These are phyloP conservation scores for Xylaria sp. DNA, from an alignment of 2,329 filamentous ascomycete genomes.

Conservation along the genomic window DNA sequence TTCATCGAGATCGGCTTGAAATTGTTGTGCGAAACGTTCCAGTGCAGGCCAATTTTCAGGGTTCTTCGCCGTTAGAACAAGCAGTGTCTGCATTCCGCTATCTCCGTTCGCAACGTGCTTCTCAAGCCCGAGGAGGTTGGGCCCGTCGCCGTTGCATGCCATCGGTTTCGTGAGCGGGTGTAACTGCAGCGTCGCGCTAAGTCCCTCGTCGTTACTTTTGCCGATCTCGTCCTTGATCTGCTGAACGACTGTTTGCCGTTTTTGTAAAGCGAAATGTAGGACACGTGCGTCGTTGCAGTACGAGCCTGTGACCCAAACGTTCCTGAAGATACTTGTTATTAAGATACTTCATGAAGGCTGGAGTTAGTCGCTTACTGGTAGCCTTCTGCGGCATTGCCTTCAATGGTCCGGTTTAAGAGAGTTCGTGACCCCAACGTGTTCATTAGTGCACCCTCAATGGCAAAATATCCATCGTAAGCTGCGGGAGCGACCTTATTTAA, in stretches of 20 bases:
- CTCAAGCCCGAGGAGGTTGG: neutral
- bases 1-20: neutral
- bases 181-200: neutral
- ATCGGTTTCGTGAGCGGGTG: neutral
- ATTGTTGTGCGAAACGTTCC: neutral
- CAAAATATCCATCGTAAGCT: neutral
- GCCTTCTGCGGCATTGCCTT: neutral
- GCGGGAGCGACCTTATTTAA: neutral
- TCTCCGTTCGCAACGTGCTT: neutral
- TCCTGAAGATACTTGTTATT: neutral
- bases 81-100: neutral
- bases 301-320: slow-evolving; percentile 1
- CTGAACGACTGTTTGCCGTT: neutral
- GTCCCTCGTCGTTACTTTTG: slow-evolving; percentile 1
- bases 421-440: neutral
- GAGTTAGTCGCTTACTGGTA: neutral
- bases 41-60: neutral
- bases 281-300: neutral
- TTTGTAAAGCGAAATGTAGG: neutral
- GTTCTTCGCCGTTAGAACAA: neutral
- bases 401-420: neutral
- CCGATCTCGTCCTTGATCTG: neutral
- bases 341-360: neutral
- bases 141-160: neutral
- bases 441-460: neutral